A percentile compares a stretch with the other conserved stretches of the same genome.
These are phyloP conservation scores for Colletotrichum paranaense DNA, from an alignment of 2,329 filamentous ascomycete species.

Conservation along the genomic window DNA sequence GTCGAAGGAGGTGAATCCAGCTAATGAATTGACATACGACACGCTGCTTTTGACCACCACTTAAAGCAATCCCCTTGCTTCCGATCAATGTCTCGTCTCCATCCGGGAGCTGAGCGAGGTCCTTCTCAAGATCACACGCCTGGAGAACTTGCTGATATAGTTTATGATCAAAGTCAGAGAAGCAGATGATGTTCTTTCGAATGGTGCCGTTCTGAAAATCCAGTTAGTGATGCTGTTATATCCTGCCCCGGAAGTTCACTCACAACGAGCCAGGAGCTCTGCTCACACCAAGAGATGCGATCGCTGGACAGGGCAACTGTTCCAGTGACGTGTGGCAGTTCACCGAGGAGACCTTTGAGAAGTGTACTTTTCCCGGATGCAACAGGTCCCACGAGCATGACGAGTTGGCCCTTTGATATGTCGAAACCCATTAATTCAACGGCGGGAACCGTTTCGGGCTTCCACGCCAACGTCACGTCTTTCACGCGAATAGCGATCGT, in stretches of 20 bases:
- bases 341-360: constrained; percentile 52
- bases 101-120: constrained; percentile 45
- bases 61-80: constrained; percentile 57
- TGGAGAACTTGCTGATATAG: constrained; percentile 42
- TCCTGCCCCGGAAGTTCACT: neutral
- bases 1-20: neutral
- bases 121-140: constrained; percentile 47
- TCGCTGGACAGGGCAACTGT: constrained; percentile 30
- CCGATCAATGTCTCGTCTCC: constrained; percentile 54
- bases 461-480: constrained; percentile 50
- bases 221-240: neutral
- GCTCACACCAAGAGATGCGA: constrained; percentile 45
- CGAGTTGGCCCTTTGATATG: constrained; percentile 46
- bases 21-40: constrained; percentile 42
- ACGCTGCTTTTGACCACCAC: constrained; percentile 59
- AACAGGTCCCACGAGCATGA: constrained; percentile 55
- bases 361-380: constrained; percentile 58
- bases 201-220: constrained; percentile 45
- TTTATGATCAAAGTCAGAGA: constrained; percentile 40
- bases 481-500: constrained; percentile 34
- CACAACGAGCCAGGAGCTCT: constrained; percentile 48
- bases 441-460: constrained; percentile 38
- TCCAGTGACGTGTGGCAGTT: constrained; percentile 40
- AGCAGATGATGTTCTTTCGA: constrained; percentile 48
- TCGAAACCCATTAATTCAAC: constrained; percentile 48